Conservation (phyloP, 2,329 filamentous ascomycete species). For the Fusarium guadeloupense region DNA sequence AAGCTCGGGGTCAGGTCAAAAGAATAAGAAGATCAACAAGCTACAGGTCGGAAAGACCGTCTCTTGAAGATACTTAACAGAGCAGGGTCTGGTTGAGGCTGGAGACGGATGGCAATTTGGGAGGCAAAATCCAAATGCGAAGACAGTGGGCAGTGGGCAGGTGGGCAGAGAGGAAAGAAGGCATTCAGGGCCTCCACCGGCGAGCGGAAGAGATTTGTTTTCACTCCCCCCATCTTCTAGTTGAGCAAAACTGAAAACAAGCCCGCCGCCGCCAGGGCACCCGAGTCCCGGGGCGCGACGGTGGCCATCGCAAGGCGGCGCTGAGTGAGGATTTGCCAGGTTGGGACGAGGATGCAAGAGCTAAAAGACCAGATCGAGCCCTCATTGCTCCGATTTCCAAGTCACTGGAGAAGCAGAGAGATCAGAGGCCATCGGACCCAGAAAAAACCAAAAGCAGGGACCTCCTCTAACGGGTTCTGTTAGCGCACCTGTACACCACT, state of each 20-base stretch:
- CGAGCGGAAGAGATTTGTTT: constrained; percentile 26
- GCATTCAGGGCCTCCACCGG: constrained; percentile 29
- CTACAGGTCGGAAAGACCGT: constrained; percentile 12
- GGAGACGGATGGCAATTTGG: constrained; percentile 19
- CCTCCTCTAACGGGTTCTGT: constrained; percentile 32
- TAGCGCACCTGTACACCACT: constrained; percentile 2
- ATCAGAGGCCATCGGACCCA: constrained; percentile 46
- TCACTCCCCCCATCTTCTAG: neutral
- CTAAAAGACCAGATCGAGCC: constrained; percentile 42
- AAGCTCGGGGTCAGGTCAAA: constrained; percentile 5
- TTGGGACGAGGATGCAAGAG: constrained; percentile 30
- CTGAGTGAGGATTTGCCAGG: constrained; percentile 23
- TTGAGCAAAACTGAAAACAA: no score
- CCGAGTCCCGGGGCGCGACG: constrained; percentile 27
- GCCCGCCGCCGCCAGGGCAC: constrained; percentile 20
- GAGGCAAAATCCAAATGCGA: constrained; percentile 16
- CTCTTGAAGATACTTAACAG: constrained; percentile 17
- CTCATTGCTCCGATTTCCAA: constrained; percentile 50
- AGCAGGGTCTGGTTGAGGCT: neutral
- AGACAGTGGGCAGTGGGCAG: constrained; percentile 3
- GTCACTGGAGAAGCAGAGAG: constrained; percentile 34
- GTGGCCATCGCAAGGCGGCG: constrained; percentile 31
- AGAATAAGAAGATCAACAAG: constrained; percentile 10
- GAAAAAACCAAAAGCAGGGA: constrained; percentile 39
- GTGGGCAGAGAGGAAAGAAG: constrained; percentile 24